Conservation (phyloP, 2,329 filamentous ascomycete genomes). For the Aureobasidium mangrovei region DNA sequence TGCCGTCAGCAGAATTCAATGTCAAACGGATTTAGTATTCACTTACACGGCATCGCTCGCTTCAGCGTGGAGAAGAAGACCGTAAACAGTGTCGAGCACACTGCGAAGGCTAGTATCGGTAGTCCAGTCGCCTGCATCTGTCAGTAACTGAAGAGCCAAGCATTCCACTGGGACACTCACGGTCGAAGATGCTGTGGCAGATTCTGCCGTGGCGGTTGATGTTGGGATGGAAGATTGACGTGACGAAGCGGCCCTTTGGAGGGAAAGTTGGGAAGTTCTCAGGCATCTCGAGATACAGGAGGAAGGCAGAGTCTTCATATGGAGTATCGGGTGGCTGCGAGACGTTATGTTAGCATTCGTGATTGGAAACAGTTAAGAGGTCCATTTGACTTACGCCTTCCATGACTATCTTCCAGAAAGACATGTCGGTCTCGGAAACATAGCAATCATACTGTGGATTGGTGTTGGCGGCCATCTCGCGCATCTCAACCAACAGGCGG, state of each 20-base stretch:
- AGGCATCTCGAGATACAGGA: slow-evolving; percentile 31
- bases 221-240: slow-evolving; percentile 32
- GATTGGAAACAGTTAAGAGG: background rate
- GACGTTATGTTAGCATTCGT: background rate
- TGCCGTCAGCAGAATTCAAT: background rate
- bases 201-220: slow-evolving; percentile 31
- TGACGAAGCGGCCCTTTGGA: slow-evolving; percentile 30
- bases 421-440: slow-evolving; percentile 31
- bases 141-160: background rate
- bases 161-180: slow-evolving; percentile 9
- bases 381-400: slow-evolving; percentile 18
- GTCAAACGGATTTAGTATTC: too few species aligned
- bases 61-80: slow-evolving; percentile 28
- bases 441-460: slow-evolving; percentile 33
- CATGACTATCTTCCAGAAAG: slow-evolving; percentile 35
- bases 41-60: slow-evolving; percentile 23
- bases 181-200: slow-evolving; percentile 29
- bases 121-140: slow-evolving; percentile 25
- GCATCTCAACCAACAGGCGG: slow-evolving; percentile 28
- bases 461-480: slow-evolving; percentile 23
- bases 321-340: slow-evolving; percentile 22
- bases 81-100: slow-evolving; percentile 29
- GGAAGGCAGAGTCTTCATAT: slow-evolving; percentile 27
- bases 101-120: slow-evolving; percentile 26
- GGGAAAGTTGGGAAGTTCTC: slow-evolving; percentile 30